A percentile compares a stretch with the other conserved stretches of the same genome.
Evolutionary conservation across 2,329 filamentous ascomycete species (phyloP).

Genomic region (Metarhizium rileyi): DNA sequence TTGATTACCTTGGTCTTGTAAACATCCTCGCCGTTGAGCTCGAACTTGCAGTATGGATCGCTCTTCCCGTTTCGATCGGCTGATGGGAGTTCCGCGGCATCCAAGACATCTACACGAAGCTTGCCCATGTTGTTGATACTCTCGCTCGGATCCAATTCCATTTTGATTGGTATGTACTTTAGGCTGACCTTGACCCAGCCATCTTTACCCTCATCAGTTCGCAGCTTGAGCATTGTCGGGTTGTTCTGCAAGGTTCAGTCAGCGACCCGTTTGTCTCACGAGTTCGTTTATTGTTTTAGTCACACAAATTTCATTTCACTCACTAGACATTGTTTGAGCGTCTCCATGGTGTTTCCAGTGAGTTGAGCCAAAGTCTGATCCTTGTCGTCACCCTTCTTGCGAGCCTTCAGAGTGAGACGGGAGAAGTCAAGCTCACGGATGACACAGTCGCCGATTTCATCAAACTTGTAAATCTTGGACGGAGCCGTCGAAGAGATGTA

Average conservation of each 20-base stretch:
- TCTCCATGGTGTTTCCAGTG: conserved; percentile 75
- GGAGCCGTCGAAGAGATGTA: conserved; percentile 73
- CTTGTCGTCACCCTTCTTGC: conserved; percentile 68
- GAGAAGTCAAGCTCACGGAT: conserved; percentile 97
- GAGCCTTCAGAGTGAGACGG: conserved; percentile 76
- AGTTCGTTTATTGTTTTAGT: not conserved
- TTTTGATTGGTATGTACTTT: conserved; percentile 89
- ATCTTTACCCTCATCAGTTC: conserved; percentile 63
- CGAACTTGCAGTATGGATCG: conserved; percentile 93
- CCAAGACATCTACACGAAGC: conserved; percentile 84
- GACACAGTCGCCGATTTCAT: conserved; percentile 91
- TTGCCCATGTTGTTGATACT: conserved; percentile 99
- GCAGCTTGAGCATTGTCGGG: conserved; percentile 71
- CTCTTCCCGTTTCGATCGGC: conserved; percentile 95
- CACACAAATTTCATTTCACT: conserved; percentile 22
- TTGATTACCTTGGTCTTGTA: conserved; percentile 95
- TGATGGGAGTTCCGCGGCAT: conserved; percentile 78
- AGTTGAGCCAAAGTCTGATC: conserved; percentile 74
- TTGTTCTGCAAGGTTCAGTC: conserved; percentile 56
- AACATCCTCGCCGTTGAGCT: conserved; percentile 77
- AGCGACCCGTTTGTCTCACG: not conserved
- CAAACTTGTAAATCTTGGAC: conserved; percentile 60
- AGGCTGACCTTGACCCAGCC: conserved; percentile 83
- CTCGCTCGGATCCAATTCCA: conserved; percentile 87
- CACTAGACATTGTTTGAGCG: conserved; percentile 78